phyloP scores from a whole-genome alignment of 352 stramenopile species.

The Phytopythium delawarense region DNA sequence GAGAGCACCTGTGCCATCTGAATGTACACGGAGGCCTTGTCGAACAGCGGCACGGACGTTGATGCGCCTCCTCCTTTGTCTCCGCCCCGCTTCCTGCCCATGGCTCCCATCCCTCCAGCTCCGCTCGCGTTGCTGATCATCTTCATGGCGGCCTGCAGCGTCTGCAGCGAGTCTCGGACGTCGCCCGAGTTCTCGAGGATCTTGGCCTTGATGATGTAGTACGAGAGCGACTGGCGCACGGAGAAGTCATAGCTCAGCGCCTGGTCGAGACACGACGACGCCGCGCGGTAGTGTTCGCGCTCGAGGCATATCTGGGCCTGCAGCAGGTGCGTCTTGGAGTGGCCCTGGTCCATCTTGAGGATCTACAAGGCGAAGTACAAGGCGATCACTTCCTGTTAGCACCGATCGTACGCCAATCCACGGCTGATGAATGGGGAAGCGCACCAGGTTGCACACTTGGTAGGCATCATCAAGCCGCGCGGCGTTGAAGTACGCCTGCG shows the following conservation, averaged over 20 bases:
- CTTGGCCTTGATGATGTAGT: slow-evolving; percentile 87
- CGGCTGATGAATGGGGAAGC: neutral
- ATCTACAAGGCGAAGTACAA: slow-evolving; percentile 21
- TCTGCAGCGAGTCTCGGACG: slow-evolving; percentile 72
- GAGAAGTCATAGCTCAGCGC: slow-evolving; percentile 89
- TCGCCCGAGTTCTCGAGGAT: slow-evolving; percentile 74
- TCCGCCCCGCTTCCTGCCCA: slow-evolving; percentile 8
- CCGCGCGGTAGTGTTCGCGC: slow-evolving; percentile 66
- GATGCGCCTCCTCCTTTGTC: neutral
- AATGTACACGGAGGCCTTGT: slow-evolving; percentile 88
- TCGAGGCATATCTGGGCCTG: slow-evolving; percentile 81
- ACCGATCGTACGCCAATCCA: neutral
- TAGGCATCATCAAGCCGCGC: slow-evolving; percentile 75
- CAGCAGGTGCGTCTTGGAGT: slow-evolving; percentile 78
- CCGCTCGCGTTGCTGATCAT: slow-evolving; percentile 20
- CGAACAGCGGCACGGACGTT: slow-evolving; percentile 51
- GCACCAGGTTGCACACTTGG: slow-evolving; percentile 56
- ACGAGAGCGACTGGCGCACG: slow-evolving; percentile 77
- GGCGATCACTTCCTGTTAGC: neutral
- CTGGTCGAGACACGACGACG: slow-evolving; percentile 77
- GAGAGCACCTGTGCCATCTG: slow-evolving; percentile 76
- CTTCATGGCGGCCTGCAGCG: slow-evolving; percentile 80
- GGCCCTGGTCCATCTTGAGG: slow-evolving; percentile 72
- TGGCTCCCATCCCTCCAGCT: slow-evolving; percentile 6
- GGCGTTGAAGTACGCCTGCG: slow-evolving; percentile 72